These are phyloP conservation scores for Brasenia schreberi DNA, from an alignment of 164 flowering plant species.

Conservation along the genomic window DNA sequence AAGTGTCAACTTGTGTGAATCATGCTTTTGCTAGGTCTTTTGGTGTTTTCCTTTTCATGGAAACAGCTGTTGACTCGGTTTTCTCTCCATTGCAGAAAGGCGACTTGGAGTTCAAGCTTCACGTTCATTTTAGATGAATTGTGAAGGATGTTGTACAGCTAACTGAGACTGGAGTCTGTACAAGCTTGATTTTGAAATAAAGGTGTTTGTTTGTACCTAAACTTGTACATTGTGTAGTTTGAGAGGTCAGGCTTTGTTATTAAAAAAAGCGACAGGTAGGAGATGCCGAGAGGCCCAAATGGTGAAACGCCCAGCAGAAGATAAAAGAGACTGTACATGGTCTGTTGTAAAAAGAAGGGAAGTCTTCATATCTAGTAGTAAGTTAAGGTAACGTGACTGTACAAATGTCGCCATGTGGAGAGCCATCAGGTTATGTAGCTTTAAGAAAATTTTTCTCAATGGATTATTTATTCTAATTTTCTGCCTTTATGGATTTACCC, in stretches of 20 bases:
- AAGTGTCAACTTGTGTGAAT: too few species aligned
- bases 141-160: constrained; percentile 58
- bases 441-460: not conserved
- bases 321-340: constrained; percentile 26
- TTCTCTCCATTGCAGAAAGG: constrained; percentile 47
- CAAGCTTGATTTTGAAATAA: constrained; percentile 28
- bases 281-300: constrained; percentile 43
- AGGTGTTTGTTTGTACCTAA: constrained; percentile 39
- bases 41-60: too few species aligned
- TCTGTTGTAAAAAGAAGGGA: not conserved
- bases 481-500: not conserved
- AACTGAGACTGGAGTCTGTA: constrained; percentile 42
- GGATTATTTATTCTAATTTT: not conserved
- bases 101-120: constrained; percentile 52
- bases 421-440: constrained; percentile 14
- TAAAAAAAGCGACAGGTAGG: constrained; percentile 27
- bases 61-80: too few species aligned
- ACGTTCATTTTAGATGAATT: constrained; percentile 18
- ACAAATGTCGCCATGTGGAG: constrained; percentile 51
- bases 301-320: constrained; percentile 39
- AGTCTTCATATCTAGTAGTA: constrained; percentile 14
- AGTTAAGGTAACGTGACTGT: constrained; percentile 39
- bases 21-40: too few species aligned
- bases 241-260: constrained; percentile 29
- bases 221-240: constrained; percentile 67